Evolutionary conservation across 164 flowering plant genomes (phyloP), one percentile per base, ranked within the genome.

Genomic region (Magnolia changhungtana): DNA sequence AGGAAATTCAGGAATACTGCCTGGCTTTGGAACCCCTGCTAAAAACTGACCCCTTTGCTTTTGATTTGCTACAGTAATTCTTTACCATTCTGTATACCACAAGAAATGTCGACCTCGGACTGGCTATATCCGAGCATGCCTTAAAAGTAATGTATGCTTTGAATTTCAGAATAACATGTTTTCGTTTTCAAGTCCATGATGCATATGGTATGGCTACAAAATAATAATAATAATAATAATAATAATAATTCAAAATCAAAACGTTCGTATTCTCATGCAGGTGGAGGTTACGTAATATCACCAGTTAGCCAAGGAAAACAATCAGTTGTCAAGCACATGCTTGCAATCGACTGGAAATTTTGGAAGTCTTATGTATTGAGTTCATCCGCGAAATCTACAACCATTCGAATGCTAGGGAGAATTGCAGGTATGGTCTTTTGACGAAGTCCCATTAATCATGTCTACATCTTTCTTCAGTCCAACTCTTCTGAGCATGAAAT

Each of bases 61-160:
- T 75, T 70, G 1, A 77, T 78, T 61, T 81, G 73, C 65, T 66
- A 72, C 94, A 95, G 98, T 95, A 7, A 90, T 95, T 77, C 89
- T 95, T 2, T 93, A 89, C 85, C 98, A 95, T 80, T 93, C 98
- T 1, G 97, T 95, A 71, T 76, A 81, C 76, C 95, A 95, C 87
- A 89, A 81, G 75, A 88, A 82, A 70, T 92, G 98, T 80, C 90
- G 63, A 24, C 87, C 86, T 23, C 80, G 87, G 66, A 86, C 67
- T 67, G 91, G 94, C 73, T 90, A 86, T 73, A 87, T 89, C 69
- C 98, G 98, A 67, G 98, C 98, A 74, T 88, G 89, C 89, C 92
- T 95, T 88, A 92, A 93, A 93, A 95, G 98, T 95, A 95, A 90
- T 87, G 92, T 85, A 88, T 86, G 88, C 92, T 86, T 87, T 81